Evolutionary conservation across 108 stramenopile species (phyloP).

Genomic region (Cyclotella baltica): DNA sequence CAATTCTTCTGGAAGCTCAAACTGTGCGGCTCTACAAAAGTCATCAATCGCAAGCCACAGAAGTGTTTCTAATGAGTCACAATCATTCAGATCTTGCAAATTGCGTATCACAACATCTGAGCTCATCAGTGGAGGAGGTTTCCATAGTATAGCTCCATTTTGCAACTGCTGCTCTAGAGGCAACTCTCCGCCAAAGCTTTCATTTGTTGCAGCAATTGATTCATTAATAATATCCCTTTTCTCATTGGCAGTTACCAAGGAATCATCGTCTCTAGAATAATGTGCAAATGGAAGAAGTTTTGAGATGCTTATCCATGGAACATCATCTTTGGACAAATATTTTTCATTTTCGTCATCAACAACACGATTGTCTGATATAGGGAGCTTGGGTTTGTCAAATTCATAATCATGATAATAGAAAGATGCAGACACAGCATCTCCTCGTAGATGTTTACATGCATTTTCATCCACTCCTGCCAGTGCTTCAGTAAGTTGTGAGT

Average conservation of each 20-base stretch:
- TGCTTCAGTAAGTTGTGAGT: background rate
- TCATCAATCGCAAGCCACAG: constrained; percentile 70
- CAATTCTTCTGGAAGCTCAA: constrained; percentile 54
- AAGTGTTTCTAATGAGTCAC: constrained; percentile 64
- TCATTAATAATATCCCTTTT: background rate
- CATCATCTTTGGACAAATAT: constrained; percentile 55
- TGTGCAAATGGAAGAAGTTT: constrained; percentile 67
- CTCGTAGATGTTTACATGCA: constrained; percentile 39
- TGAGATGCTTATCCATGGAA: constrained; percentile 58
- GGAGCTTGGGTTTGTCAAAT: constrained; percentile 62
- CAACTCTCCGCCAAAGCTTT: constrained; percentile 12
- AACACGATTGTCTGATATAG: constrained; percentile 31
- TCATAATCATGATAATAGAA: constrained; percentile 75
- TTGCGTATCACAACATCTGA: constrained; percentile 16
- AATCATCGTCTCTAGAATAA: constrained; percentile 52
- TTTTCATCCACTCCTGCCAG: constrained; percentile 17
- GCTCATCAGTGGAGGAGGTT: constrained; percentile 23
- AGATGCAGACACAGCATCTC: constrained; percentile 60
- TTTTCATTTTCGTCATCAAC: constrained; percentile 7
- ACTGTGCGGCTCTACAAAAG: constrained; percentile 53
- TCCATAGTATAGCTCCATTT: constrained; percentile 51
- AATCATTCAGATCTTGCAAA: constrained; percentile 29
- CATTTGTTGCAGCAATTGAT: background rate
- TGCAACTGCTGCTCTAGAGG: constrained; percentile 62
- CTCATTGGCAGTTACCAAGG: constrained; percentile 36